Evolutionary conservation across 441 rosid species (phyloP), one percentile per base, ranked within the genome.

Genomic region (Erodium moschatum): DNA sequence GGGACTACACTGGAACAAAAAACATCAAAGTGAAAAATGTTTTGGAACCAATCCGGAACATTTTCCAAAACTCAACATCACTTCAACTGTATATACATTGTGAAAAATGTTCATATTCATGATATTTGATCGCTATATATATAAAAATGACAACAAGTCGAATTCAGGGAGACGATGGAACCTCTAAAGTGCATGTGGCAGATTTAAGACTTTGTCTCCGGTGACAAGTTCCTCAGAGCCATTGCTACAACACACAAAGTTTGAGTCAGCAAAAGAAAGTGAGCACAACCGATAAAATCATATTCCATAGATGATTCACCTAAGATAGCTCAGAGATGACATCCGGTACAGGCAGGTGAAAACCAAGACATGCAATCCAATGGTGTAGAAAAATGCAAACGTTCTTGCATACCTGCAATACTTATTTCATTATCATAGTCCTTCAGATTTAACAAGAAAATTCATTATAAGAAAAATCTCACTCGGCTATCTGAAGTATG

Each of bases 351-450:
- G 96, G 79, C 98, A 88, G 42, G 95, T 84, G 74, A 91, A 91
- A 18, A 93, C 96, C 63, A 93, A 87, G 29, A 89, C 70, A 72
- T 93, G 98, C 76, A 91, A 75, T 56, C 92, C 95, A 60, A 91
- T 93, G 6, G 96, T 91, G 79, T 91, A 93, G 85, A 93, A 93
- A 81, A 93, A 91, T 8, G 89, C 96, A 81, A 93, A 89, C 0
- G 95, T 86, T 69, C 99, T 86, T 54, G 98, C 99, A 65, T 89
- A 42, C 48, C 48, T 42, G 48, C 11, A 42, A 11, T 42, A 9
- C 9, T 42, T 42, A 42, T 42, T 42, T 42, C 48, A 42, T 10
- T 9, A 1, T 10, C 48, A 42, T 42, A 42, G 11, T 1, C 3
- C 31, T 29, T 29, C 31, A 29, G 31, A 1, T 29, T 3, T 29